Conservation (phyloP, 1,139 yeast species). For the Zygoascus sp. region DNA sequence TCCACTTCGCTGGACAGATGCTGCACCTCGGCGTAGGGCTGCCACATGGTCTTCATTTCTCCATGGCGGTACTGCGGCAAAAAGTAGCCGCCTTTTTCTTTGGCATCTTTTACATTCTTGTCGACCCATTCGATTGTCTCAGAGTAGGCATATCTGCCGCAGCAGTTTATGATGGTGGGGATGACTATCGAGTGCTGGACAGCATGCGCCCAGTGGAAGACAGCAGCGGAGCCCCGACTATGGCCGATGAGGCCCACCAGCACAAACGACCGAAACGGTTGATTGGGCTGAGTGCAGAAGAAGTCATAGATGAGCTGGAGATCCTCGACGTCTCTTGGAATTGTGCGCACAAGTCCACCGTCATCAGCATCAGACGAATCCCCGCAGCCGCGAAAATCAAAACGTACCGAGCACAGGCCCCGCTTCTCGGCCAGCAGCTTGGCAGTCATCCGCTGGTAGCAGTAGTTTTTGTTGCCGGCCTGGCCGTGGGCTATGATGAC, state of each 20-base stretch:
- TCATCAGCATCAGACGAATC: constrained; percentile 56
- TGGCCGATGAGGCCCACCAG: constrained; percentile 60
- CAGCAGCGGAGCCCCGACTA: constrained; percentile 76
- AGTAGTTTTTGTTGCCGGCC: constrained; percentile 78
- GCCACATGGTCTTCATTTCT: constrained; percentile 37
- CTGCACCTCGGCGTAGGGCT: constrained; percentile 50
- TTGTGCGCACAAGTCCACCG: constrained; percentile 45
- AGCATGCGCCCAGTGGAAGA: constrained; percentile 66
- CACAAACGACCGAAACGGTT: constrained; percentile 22
- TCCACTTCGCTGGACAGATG: constrained; percentile 50
- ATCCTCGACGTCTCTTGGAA: constrained; percentile 65
- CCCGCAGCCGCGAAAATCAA: constrained; percentile 87
- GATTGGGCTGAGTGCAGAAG: constrained; percentile 21
- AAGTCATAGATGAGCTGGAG: constrained; percentile 38
- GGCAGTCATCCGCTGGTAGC: constrained; percentile 66
- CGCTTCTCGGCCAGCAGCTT: constrained; percentile 51
- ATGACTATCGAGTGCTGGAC: constrained; percentile 40
- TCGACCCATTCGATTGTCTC: constrained; percentile 36
- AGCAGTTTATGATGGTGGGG: constrained; percentile 66
- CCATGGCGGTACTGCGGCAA: constrained; percentile 51
- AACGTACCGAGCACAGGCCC: constrained; percentile 63
- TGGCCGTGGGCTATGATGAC: constrained; percentile 66
- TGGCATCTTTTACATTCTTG: constrained; percentile 34
- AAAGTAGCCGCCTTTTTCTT: constrained; percentile 39
- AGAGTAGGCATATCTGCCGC: constrained; percentile 50